Conservation (phyloP, 306 rosid genomes). For the Quercus berberidifolia region DNA sequence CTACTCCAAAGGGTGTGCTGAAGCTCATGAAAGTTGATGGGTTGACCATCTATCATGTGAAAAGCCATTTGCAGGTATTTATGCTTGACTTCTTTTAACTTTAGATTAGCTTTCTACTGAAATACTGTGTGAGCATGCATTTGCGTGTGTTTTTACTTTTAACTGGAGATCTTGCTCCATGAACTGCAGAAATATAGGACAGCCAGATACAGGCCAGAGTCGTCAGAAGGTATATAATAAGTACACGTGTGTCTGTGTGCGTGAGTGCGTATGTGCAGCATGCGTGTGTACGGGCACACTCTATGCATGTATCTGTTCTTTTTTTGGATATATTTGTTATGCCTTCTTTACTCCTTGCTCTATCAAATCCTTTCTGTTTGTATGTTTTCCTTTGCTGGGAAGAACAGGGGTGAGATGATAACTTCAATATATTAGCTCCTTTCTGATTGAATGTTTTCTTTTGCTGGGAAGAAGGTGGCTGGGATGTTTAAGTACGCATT, state of each 20-base stretch:
- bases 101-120: conserved; percentile 17
- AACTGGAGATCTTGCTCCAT: conserved; percentile 27
- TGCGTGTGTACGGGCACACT: background rate
- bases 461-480: too few species aligned
- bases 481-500: too few species aligned
- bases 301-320: background rate
- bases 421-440: too few species aligned
- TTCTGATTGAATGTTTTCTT: too few species aligned
- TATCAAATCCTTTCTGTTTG: background rate
- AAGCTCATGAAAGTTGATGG: conserved; percentile 95
- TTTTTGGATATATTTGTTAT: background rate
- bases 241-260: conserved; percentile 13
- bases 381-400: background rate
- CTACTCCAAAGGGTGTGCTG: conserved; percentile 98
- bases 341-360: background rate
- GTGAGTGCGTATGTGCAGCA: background rate
- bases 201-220: conserved; percentile 95
- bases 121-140: background rate
- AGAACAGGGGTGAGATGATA: background rate
- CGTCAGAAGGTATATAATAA: conserved; percentile 74
- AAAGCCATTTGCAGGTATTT: conserved; percentile 95
- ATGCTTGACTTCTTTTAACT: conserved; percentile 6
- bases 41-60: conserved; percentile 96
- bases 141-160: conserved; percentile 26
- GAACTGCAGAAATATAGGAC: conserved; percentile 97